Evolutionary conservation across 208 protist species (phyloP), one percentile per base, ranked within the genome.

Genomic region (Crithidia thermophila): DNA sequence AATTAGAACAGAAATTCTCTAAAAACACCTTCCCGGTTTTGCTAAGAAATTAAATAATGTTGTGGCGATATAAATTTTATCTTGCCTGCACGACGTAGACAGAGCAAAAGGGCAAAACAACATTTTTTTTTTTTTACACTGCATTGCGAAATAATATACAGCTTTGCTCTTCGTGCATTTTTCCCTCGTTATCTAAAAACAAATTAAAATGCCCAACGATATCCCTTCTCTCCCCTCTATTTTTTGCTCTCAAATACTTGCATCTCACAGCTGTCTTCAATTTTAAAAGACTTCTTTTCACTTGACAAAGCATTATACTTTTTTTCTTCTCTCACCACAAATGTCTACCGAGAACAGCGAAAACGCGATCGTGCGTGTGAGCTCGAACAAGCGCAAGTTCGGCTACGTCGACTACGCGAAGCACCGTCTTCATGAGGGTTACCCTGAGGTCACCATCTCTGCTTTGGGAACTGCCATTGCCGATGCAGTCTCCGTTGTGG

Each of bases 401-500:
- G 72, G 72, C 13, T 95, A 94, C 51, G 87, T 90, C 8, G 87
- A 95, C 74, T 93, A 79, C 62, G 74, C 81, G 3, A 95, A 95
- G 80, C 85, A 92, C 75, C 90, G 85, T 46, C 75, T 95, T 64
- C 71, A 89, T 65, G 86, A 92, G 57, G 87, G 87, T 39, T 79
- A 69, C 36, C 57, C 76, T 13, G 81, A 88, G 57, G 69, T 95
- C 36, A 71, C 82, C 37, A 84, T 95, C 60, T 93, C 90, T 47
- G 90, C 81, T 37, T 82, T 95, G 46, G 90, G 90, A 40, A 79
- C 77, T 57, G 87, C 90, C 51, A 93, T 95, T 56, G 79, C 90
- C 11, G 87, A 93, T 67, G 90, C 90, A 49, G 90, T 95, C 25
- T 87, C 90, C 66, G 90, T 95, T 40, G 87, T 80, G 14, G 90